Evolutionary conservation across 2,329 filamentous ascomycete species (phyloP).

Genomic region (Chalara sp.): DNA sequence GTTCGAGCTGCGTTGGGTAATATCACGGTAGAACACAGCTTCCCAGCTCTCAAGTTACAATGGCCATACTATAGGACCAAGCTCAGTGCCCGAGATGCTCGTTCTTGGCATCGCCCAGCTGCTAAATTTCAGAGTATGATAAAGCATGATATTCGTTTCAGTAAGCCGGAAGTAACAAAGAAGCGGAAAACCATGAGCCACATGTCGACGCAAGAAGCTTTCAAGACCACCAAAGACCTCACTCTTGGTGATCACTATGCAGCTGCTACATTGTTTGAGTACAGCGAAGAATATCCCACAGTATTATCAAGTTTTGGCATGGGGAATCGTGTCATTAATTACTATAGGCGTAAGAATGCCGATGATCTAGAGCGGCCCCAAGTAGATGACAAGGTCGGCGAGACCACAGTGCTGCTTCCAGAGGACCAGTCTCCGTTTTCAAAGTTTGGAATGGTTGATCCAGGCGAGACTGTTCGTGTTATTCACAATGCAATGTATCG

Average conservation of each 20-base stretch:
- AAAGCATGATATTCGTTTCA: slow-evolving; percentile 65
- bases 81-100: slow-evolving; percentile 61
- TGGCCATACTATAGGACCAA: slow-evolving; percentile 96
- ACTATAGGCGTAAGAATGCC: slow-evolving; percentile 80
- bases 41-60: slow-evolving; percentile 84
- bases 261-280: slow-evolving; percentile 81
- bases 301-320: slow-evolving; percentile 96
- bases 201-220: slow-evolving; percentile 71
- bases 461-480: slow-evolving; percentile 83
- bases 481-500: slow-evolving; percentile 94
- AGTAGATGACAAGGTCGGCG: slow-evolving; percentile 65
- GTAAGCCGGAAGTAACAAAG: slow-evolving; percentile 67
- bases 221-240: slow-evolving; percentile 72
- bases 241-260: slow-evolving; percentile 79
- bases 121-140: slow-evolving; percentile 65
- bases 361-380: slow-evolving; percentile 39
- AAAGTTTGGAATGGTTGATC: slow-evolving; percentile 87
- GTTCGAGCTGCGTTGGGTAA: slow-evolving; percentile 88
- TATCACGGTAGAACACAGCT: slow-evolving; percentile 86
- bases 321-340: slow-evolving; percentile 94
- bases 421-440: slow-evolving; percentile 96
- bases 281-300: slow-evolving; percentile 87
- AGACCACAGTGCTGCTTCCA: slow-evolving; percentile 78
- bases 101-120: slow-evolving; percentile 79
- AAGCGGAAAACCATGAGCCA: slow-evolving; percentile 73